Evolutionary conservation across 768 basidiomycete species (phyloP).

Genomic region (Phanerochaete carnosa): DNA sequence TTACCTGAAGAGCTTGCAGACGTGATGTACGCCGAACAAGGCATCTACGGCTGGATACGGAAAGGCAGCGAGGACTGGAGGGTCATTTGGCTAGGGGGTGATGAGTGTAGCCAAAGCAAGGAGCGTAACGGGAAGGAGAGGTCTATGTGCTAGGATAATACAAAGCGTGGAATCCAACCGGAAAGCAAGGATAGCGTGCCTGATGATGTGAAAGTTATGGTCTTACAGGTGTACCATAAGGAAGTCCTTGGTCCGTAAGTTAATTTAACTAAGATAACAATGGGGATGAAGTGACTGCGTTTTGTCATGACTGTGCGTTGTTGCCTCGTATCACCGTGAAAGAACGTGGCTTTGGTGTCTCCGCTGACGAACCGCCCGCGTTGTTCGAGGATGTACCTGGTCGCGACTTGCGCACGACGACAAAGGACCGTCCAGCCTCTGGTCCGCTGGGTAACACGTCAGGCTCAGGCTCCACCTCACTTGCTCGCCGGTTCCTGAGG

Average conservation of each 20-base stretch:
- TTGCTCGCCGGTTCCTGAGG: conserved; percentile 55
- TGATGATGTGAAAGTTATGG: background rate
- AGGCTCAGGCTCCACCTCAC: conserved; percentile 45
- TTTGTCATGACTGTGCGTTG: conserved; percentile 15
- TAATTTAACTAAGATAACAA: conserved; percentile 9
- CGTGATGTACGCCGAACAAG: conserved; percentile 49
- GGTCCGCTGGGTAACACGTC: conserved; percentile 7
- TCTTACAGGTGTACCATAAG: conserved; percentile 8
- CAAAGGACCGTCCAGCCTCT: conserved; percentile 30
- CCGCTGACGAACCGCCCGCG: background rate
- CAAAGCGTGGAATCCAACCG: background rate
- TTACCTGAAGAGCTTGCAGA: conserved; percentile 49
- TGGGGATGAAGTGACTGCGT: background rate
- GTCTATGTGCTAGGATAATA: conserved; percentile 1
- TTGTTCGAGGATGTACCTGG: conserved; percentile 14
- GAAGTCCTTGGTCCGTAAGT: conserved; percentile 7
- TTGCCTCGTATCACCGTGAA: conserved; percentile 28
- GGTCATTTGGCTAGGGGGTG: conserved; percentile 73
- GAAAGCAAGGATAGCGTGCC: background rate
- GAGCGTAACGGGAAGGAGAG: conserved; percentile 14
- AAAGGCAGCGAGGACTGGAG: conserved; percentile 76
- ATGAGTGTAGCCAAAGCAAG: conserved; percentile 28
- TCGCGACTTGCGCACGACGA: conserved; percentile 28
- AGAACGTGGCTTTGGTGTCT: conserved; percentile 19
- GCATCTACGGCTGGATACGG: conserved; percentile 76